These are phyloP conservation scores for Zangia roseola DNA, from an alignment of 768 basidiomycete genomes.

Conservation along the genomic window DNA sequence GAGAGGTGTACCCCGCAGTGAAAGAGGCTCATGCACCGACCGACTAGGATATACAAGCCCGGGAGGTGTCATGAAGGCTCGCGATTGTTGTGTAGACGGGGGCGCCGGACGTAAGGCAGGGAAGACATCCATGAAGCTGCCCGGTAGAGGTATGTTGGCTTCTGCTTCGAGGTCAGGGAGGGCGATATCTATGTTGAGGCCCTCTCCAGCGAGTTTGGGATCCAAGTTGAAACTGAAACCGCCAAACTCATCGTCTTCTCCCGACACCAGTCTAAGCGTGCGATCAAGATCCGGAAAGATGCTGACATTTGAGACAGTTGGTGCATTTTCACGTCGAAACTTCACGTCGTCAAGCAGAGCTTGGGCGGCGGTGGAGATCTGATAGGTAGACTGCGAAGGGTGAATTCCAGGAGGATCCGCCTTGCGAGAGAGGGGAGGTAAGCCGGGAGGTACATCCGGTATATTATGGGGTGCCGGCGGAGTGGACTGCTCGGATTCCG, in stretches of 20 bases:
- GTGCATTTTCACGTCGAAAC: constrained; percentile 62
- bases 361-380: constrained; percentile 83
- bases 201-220: constrained; percentile 61
- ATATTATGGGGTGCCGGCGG: constrained; percentile 48
- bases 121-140: constrained; percentile 69
- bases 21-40: constrained; percentile 55
- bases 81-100: constrained; percentile 22
- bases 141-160: constrained; percentile 56
- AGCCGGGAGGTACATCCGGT: constrained; percentile 48
- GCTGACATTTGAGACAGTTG: constrained; percentile 43
- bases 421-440: constrained; percentile 46
- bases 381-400: constrained; percentile 59
- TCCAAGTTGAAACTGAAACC: constrained; percentile 89
- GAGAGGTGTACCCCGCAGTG: constrained; percentile 38
- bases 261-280: constrained; percentile 70
- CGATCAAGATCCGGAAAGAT: constrained; percentile 91
- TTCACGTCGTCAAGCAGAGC: constrained; percentile 84
- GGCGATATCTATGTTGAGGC: constrained; percentile 38
- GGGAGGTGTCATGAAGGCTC: constrained; percentile 48
- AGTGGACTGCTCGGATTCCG: constrained; percentile 39
- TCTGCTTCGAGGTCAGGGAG: constrained; percentile 49
- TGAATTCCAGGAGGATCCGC: constrained; percentile 45
- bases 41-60: constrained; percentile 51
- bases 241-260: constrained; percentile 56
- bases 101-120: constrained; percentile 51